Evolutionary conservation across 345 rosid genomes (phyloP), one percentile per base, ranked within the genome.

Genomic region (Pugionium cornutum): DNA sequence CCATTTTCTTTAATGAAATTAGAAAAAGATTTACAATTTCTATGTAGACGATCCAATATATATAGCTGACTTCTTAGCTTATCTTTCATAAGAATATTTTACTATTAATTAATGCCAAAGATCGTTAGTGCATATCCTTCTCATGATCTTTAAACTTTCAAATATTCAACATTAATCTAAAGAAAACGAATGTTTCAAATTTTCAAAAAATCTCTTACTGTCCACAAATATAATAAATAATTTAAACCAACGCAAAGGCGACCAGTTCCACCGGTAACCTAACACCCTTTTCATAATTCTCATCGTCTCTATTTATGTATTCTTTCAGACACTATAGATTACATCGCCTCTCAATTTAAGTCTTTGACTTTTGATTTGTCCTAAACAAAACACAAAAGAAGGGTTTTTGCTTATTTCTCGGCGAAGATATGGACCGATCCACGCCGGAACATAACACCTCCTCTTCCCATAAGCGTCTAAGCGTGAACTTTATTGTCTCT

Each of bases 401-500:
- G n/a, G 9, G 51, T 4, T 58, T 58, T 7, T 57, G 9, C 35
- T 6, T 6, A 8, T 11, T 41, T 49, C 2, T 55, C 55, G 67
- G 57, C 56, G 62, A 66, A 33, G 45, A 39, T 11, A 74, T 74
- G 77, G 53, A 59, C 11, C 50, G 29, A 34, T 40, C 77, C 2
- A 74, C 75, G 5, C 60, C 81, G 55, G 67, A 69, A 28, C 69
- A 69, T 18, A 46, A 66, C 26, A 62, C 50, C 40, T 76, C 78
- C 7, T 32, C 53, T 33, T 54, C 83, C 1, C 59, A 75, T 5
- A 84, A 80, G 70, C 83, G 78, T 70, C 8, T 80, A 4, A 63
- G 71, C 3, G 30, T 72, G 33, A 65, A 71, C 56, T 75, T 82
- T 47, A 72, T 85, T 9, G 6, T 83, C 45, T 75, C 92, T 7